Evolutionary conservation across 2,329 filamentous ascomycete genomes (phyloP), one percentile per base, ranked within the genome.

Genomic region (Ceratocystis papillata): DNA sequence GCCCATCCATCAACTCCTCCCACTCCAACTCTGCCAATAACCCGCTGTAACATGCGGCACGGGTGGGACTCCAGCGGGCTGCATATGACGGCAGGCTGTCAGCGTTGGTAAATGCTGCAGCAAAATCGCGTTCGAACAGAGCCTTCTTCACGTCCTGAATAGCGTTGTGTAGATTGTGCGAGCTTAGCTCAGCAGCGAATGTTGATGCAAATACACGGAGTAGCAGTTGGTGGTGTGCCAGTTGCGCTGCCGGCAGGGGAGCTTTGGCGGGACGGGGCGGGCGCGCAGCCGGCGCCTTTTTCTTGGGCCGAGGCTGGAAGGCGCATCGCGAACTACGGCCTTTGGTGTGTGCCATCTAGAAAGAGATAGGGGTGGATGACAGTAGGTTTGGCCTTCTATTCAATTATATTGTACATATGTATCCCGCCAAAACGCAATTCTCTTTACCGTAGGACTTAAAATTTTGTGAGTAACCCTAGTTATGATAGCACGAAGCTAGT

Each of bases 131-230:
- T 67, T 88, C 86, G 74, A 87, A 97, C 7, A 99, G 80, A 69
- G 93, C 89, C 6, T 85, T 81, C 75, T 97, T 99, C 69, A 97
- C 83, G 64, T 87, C 83, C 73, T 96, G 93, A 22, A 97, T 80
- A 2, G 85, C 75, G 1, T 79, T 72, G 37, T 80, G 74, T 62
- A 86, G 79, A n/a, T 71, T 70, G 5, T 77, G 74, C 1, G 79
- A 79, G 7, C 74, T 72, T 62, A 86, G 76, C 5, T 80, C 73
- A 1, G 75, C 74, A 12, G 76, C 72, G 70, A 94, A 89, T 0
- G 88, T 80, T 68, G 82, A 76, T 67, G 80, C 80, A 77, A 95
- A 96, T 69, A 90, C 78, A 71, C 90, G 81, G 60, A 96, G 79
- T 30, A 94, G 60, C 17, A 65, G 41, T 61, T 67, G 66, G 48